phyloP scores from a whole-genome alignment of 2,329 filamentous ascomycete genomes.

The Monilinia fructicola region DNA sequence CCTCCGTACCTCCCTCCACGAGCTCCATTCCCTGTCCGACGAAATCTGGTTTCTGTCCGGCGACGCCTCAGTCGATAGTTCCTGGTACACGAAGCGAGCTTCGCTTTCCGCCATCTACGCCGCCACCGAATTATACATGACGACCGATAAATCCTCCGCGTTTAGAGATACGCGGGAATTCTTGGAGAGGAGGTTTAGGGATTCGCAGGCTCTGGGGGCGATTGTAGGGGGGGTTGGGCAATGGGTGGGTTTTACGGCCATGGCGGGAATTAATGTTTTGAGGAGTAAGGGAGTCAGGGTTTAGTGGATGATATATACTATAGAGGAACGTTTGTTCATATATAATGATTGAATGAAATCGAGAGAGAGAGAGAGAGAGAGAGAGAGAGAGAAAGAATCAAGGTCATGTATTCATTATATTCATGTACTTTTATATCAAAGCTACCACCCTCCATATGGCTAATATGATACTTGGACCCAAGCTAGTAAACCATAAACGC shows the following conservation, averaged over 20 bases:
- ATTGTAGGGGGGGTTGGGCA: conserved; percentile 64
- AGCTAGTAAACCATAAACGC: conserved; percentile 5
- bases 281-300: conserved; percentile 86
- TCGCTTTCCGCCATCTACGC: conserved; percentile 68
- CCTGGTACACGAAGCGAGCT: conserved; percentile 80
- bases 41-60: conserved; percentile 89
- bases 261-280: conserved; percentile 75
- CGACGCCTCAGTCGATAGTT: conserved; percentile 76
- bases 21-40: conserved; percentile 80
- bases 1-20: conserved; percentile 70
- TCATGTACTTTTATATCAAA: background rate
- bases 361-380: too few relatives aligned
- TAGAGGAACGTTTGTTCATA: conserved; percentile 4
- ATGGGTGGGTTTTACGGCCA: conserved; percentile 80
- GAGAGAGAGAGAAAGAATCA: background rate
- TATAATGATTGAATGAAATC: background rate
- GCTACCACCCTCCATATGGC: background rate
- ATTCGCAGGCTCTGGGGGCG: conserved; percentile 62
- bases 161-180: conserved; percentile 79
- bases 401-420: conserved; percentile 17
- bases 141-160: conserved; percentile 73
- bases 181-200: conserved; percentile 66
- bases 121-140: conserved; percentile 88
- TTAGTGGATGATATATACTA: conserved; percentile 22
- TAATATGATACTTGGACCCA: conserved; percentile 5